Percentiles rank a stretch among this genome's conserved stretches.
Conservation (phyloP, 768 basidiomycete genomes). For the Auricularia auricula-judae region DNA sequence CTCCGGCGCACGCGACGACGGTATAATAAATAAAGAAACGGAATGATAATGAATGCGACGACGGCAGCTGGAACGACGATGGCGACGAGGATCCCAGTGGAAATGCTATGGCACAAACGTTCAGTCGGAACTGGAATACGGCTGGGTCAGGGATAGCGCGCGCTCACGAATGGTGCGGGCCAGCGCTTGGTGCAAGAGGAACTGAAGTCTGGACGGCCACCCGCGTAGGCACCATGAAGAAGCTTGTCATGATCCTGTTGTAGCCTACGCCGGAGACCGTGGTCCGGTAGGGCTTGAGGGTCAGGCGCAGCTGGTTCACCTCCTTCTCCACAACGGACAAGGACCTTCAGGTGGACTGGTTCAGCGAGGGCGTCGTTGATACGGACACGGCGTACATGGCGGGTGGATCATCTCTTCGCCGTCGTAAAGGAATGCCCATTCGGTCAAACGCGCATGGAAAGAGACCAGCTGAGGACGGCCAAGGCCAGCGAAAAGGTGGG, state of each 20-base stretch:
- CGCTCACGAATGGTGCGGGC: neutral
- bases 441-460: no score
- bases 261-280: neutral
- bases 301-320: neutral
- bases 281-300: neutral
- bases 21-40: neutral
- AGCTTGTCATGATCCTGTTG: neutral
- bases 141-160: neutral
- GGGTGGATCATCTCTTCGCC: no score
- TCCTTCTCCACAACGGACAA: neutral
- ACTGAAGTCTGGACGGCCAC: neutral
- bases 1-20: neutral
- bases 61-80: neutral
- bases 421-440: no score
- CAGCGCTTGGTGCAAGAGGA: neutral
- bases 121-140: neutral
- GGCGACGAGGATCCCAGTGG: neutral
- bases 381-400: no score
- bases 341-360: neutral
- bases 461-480: no score
- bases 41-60: neutral
- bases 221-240: neutral
- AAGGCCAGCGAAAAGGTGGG: no score
- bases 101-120: neutral
- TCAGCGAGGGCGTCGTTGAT: no score